Evolutionary conservation across 352 stramenopile species (phyloP).

Genomic region (Globisporangium acanthophoron): DNA sequence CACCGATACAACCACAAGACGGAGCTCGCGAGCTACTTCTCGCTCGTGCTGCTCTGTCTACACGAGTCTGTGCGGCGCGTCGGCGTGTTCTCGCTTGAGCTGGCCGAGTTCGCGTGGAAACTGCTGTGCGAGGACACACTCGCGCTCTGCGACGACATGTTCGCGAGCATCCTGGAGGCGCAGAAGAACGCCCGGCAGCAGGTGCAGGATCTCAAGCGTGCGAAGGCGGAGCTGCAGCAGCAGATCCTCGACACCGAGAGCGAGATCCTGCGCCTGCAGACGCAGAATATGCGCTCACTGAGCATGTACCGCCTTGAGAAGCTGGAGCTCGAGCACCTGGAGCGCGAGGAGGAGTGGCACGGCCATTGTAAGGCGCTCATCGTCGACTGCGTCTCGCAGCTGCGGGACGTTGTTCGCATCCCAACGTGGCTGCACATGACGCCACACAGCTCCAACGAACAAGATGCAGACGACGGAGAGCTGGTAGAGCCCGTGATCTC

Average conservation of each 20-base stretch:
- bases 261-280: constrained; percentile 32
- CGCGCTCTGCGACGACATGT: constrained; percentile 15
- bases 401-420: constrained; percentile 14
- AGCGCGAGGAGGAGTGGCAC: constrained; percentile 38
- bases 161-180: constrained; percentile 4
- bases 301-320: constrained; percentile 25
- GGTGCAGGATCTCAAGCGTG: constrained; percentile 18
- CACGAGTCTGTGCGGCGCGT: constrained; percentile 29
- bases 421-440: constrained; percentile 26
- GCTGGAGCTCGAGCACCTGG: constrained; percentile 24
- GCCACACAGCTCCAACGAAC: not conserved
- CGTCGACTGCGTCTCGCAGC: constrained; percentile 19
- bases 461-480: not conserved
- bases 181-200: constrained; percentile 13
- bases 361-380: constrained; percentile 41
- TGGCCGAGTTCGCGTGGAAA: constrained; percentile 24
- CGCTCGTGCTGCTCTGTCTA: constrained; percentile 28
- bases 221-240: constrained; percentile 16
- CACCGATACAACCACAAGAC: constrained; percentile 8
- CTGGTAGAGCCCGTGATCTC: not conserved
- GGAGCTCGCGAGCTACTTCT: constrained; percentile 19
- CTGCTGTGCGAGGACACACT: constrained; percentile 24
- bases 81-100: constrained; percentile 28
- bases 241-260: constrained; percentile 19
- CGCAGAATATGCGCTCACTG: constrained; percentile 33